These are phyloP conservation scores for Ceriops decandra DNA, from an alignment of 345 rosid genomes.

Conservation along the genomic window DNA sequence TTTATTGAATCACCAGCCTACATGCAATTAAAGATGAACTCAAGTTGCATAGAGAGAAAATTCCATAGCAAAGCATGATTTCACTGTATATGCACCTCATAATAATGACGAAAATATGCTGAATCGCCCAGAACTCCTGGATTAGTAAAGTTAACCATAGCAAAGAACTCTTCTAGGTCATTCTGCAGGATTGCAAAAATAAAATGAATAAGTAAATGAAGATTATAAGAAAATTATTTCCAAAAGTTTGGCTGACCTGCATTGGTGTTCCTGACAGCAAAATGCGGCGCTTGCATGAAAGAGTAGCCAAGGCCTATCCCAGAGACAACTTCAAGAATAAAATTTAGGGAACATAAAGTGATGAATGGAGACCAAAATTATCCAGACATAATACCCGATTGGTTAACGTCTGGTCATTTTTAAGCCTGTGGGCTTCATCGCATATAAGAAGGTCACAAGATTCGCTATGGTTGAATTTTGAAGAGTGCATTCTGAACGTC, in stretches of 20 bases:
- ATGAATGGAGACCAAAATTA: neutral
- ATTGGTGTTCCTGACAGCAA: constrained; percentile 97
- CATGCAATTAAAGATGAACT: no score
- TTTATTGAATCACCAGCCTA: no score
- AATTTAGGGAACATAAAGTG: constrained; percentile 13
- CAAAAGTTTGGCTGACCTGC: constrained; percentile 57
- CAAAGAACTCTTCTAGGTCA: constrained; percentile 96
- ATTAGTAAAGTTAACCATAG: constrained; percentile 98
- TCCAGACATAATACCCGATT: constrained; percentile 62
- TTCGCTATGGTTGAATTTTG: constrained; percentile 67
- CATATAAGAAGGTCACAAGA: constrained; percentile 95
- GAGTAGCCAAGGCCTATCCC: constrained; percentile 83
- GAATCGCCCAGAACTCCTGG: constrained; percentile 89
- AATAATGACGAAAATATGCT: constrained; percentile 83
- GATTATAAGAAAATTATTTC: neutral
- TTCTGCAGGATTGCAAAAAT: constrained; percentile 48
- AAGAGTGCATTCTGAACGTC: constrained; percentile 95
- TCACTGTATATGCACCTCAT: constrained; percentile 51
- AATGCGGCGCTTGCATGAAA: constrained; percentile 83
- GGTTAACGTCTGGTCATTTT: constrained; percentile 91
- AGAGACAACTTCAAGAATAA: constrained; percentile 17
- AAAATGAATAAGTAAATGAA: neutral
- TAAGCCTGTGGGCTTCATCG: constrained; percentile 98
- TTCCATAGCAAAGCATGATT: neutral
- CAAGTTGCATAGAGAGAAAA: no score